Evolutionary conservation across 192 early-diverging fungal species (phyloP).

Genomic region (Chytriomyces hyalinus): DNA sequence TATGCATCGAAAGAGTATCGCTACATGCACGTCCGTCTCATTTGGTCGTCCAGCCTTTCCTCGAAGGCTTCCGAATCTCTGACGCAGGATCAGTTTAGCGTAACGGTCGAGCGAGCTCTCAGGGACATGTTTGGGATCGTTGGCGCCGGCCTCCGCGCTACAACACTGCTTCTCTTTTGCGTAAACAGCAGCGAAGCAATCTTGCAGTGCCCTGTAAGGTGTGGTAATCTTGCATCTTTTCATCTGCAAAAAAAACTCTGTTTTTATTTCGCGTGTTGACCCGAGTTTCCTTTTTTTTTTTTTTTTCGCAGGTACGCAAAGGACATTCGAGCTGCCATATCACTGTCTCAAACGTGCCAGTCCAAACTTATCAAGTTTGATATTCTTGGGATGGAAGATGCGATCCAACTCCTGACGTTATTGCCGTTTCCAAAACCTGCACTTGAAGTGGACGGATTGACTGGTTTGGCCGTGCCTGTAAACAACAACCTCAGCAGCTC

Average conservation of each 20-base stretch:
- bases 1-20: background rate
- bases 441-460: no score
- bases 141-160: background rate
- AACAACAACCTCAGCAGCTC: no score
- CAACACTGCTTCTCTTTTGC: background rate
- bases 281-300: background rate
- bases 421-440: no score
- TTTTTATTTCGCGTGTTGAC: no score
- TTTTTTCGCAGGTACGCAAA: background rate
- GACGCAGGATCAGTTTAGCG: background rate
- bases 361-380: background rate
- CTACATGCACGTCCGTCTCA: constrained; percentile 8
- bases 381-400: background rate
- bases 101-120: background rate
- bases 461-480: no score
- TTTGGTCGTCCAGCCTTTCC: background rate
- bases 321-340: background rate
- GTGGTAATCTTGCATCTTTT: background rate
- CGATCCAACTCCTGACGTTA: background rate
- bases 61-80: background rate
- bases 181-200: background rate
- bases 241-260: no score
- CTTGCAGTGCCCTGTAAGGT: background rate
- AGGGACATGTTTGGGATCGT: background rate
- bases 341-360: background rate